These are phyloP conservation scores for Russula lepida DNA, from an alignment of 768 basidiomycete genomes.

Conservation along the genomic window DNA sequence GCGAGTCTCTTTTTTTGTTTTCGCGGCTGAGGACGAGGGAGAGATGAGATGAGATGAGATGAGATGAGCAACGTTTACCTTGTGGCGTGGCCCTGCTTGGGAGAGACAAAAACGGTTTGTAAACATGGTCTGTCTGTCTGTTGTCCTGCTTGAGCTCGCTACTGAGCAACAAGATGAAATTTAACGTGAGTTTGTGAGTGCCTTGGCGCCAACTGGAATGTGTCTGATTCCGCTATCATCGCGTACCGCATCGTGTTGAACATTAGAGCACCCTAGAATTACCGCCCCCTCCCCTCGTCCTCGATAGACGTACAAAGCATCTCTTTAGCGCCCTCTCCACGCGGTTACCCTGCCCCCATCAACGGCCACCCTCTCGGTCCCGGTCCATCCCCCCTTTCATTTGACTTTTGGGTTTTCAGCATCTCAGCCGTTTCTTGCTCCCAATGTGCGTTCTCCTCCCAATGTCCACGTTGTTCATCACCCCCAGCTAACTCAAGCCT, in stretches of 20 bases:
- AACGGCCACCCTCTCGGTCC: background rate
- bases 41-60: background rate
- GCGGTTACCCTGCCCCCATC: background rate
- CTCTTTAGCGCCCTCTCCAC: background rate
- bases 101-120: background rate
- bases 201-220: conserved; percentile 7
- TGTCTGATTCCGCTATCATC: conserved; percentile 16
- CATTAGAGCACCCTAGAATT: conserved; percentile 11
- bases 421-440: background rate
- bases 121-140: background rate
- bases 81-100: background rate
- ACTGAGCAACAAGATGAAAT: too few species aligned
- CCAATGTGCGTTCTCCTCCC: background rate
- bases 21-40: background rate
- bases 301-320: conserved; percentile 5
- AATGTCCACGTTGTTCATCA: conserved; percentile 6
- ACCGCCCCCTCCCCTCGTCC: background rate
- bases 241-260: conserved; percentile 13
- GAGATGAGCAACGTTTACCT: background rate
- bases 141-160: too few species aligned
- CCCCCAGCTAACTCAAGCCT: background rate
- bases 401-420: conserved; percentile 1
- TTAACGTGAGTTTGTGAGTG: background rate
- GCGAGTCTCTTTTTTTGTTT: background rate
- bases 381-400: background rate